Conservation (phyloP, 2,329 filamentous ascomycete genomes). For the Talaromyces atroroseus region DNA sequence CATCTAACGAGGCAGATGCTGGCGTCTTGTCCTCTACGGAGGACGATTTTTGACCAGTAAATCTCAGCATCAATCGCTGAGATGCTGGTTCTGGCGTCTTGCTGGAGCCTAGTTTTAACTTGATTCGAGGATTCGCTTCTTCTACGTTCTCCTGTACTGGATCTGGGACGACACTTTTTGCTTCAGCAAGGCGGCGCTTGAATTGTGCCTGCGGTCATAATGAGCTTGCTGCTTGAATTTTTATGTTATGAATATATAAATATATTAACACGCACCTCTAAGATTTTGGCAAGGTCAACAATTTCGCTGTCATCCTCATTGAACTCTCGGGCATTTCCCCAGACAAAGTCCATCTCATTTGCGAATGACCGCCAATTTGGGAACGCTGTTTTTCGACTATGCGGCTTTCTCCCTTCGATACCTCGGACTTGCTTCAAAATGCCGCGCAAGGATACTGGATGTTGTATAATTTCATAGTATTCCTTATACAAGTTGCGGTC, state of each 20-base stretch:
- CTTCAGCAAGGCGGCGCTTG: constrained; percentile 61
- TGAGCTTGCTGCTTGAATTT: constrained; percentile 14
- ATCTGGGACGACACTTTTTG: constrained; percentile 66
- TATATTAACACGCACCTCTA: constrained; percentile 56
- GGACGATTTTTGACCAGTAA: constrained; percentile 54
- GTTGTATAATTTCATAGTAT: constrained; percentile 78
- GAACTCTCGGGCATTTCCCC: constrained; percentile 82
- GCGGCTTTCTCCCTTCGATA: constrained; percentile 60
- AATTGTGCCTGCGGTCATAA: constrained; percentile 57
- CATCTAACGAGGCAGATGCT: constrained; percentile 49
- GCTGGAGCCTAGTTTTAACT: constrained; percentile 61
- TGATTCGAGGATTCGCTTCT: constrained; percentile 65
- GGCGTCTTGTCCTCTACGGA: constrained; percentile 35
- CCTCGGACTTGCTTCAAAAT: constrained; percentile 74
- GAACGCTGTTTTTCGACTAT: constrained; percentile 60
- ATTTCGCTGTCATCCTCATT: constrained; percentile 91
- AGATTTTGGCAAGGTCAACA: constrained; percentile 66
- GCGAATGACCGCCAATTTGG: constrained; percentile 79
- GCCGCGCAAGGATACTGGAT: constrained; percentile 72
- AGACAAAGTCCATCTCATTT: constrained; percentile 72
- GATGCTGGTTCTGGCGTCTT: constrained; percentile 37
- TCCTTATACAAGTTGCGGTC: constrained; percentile 66
- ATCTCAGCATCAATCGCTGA: constrained; percentile 67
- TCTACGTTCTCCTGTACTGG: constrained; percentile 41
- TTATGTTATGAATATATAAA: background rate